These are phyloP conservation scores for Coemansia sp. DNA, from an alignment of 192 early-diverging fungal species.

Conservation along the genomic window DNA sequence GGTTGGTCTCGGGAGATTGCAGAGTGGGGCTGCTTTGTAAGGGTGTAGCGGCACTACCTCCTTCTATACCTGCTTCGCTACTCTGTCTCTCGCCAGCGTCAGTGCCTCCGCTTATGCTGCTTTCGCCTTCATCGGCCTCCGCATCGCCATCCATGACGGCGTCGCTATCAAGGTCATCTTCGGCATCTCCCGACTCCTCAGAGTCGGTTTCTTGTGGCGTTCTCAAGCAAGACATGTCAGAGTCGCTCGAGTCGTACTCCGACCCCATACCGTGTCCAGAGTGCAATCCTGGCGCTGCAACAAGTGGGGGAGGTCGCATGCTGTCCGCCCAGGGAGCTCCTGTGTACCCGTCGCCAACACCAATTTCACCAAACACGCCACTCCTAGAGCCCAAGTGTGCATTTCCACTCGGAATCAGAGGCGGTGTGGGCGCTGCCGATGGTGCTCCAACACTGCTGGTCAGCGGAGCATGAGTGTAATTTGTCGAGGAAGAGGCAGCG, in stretches of 20 bases:
- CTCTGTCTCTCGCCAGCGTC: not conserved
- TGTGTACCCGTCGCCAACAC: not conserved
- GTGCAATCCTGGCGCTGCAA: not conserved
- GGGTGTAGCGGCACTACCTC: no score
- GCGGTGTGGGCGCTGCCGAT: slow-evolving; percentile 5
- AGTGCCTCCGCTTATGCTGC: not conserved
- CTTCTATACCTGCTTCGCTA: not conserved
- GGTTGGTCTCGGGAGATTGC: not conserved
- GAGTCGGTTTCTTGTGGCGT: slow-evolving; percentile 37
- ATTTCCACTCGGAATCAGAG: not conserved
- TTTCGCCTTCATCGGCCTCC: slow-evolving; percentile 6
- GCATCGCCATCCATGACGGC: not conserved
- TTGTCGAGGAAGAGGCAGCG: not conserved
- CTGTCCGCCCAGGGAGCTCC: not conserved
- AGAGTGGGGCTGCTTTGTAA: not conserved
- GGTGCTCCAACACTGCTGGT: not conserved
- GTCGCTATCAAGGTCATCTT: slow-evolving; percentile 4
- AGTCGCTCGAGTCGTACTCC: slow-evolving; percentile 31
- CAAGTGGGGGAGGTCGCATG: slow-evolving; percentile 9
- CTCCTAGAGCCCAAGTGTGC: not conserved
- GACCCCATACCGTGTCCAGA: slow-evolving; percentile 1
- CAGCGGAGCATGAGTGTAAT: not conserved
- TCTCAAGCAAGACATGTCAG: slow-evolving; percentile 30
- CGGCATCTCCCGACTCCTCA: slow-evolving; percentile 9
- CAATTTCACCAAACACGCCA: not conserved